Percentiles rank a stretch among this genome's conserved stretches.
phyloP scores from a whole-genome alignment of 495 filamentous ascomycete species.

The Staphylotrichum longicolle region DNA sequence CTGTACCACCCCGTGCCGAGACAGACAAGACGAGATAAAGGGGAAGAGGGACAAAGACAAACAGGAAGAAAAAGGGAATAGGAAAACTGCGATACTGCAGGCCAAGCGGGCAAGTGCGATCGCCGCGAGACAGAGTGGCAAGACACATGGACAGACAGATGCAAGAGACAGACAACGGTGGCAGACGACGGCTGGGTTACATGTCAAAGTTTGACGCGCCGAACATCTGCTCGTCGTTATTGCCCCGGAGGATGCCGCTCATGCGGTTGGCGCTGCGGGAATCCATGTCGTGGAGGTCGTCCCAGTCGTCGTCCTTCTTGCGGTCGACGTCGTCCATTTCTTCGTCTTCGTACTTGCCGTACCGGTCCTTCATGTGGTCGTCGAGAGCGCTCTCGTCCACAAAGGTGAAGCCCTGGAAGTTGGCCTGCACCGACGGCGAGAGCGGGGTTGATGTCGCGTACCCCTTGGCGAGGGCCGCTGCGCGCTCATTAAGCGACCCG shows the following conservation, averaged over 20 bases:
- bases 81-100: background rate
- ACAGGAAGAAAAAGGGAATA: background rate
- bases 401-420: constrained; percentile 97
- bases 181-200: constrained; percentile 4
- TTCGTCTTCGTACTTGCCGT: constrained; percentile 65
- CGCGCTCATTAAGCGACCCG: constrained; percentile 85
- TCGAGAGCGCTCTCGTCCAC: constrained; percentile 97
- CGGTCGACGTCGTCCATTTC: constrained; percentile 52
- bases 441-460: constrained; percentile 81
- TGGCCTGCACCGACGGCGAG: constrained; percentile 92
- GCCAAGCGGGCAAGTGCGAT: background rate
- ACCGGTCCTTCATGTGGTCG: constrained; percentile 71
- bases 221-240: constrained; percentile 69
- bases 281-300: constrained; percentile 46
- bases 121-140: too few relatives aligned
- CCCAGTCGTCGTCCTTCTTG: constrained; percentile 49
- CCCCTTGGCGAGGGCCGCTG: constrained; percentile 74
- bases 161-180: too few relatives aligned
- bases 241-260: constrained; percentile 69
- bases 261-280: constrained; percentile 57
- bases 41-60: constrained; percentile 6
- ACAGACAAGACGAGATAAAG: constrained; percentile 7
- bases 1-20: constrained; percentile 17
- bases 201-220: constrained; percentile 69
- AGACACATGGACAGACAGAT: too few relatives aligned